Evolutionary conservation across 257 asterid genomes (phyloP).

Genomic region (Haberlea rhodopensis): DNA sequence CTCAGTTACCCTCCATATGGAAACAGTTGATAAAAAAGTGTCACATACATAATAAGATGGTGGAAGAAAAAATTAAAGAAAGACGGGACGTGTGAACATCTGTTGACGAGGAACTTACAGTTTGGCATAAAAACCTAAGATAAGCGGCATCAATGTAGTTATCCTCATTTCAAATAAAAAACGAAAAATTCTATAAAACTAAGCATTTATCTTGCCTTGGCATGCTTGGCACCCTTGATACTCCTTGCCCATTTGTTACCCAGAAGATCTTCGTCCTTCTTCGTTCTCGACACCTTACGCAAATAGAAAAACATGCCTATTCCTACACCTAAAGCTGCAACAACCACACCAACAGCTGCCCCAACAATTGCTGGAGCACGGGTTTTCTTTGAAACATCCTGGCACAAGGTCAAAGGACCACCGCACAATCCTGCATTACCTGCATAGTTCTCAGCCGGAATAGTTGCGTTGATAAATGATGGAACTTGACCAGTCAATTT

Average conservation of each 20-base stretch:
- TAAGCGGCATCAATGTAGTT: neutral
- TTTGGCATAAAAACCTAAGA: neutral
- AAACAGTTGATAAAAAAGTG: neutral
- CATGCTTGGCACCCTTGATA: slow-evolving; percentile 45
- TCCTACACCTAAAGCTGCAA: slow-evolving; percentile 37
- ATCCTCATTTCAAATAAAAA: neutral
- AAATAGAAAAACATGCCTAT: slow-evolving; percentile 30
- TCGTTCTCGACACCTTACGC: slow-evolving; percentile 38
- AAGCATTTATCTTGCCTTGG: slow-evolving; percentile 37
- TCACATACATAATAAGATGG: too few relatives aligned
- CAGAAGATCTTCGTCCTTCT: slow-evolving; percentile 47
- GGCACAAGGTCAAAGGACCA: slow-evolving; percentile 36
- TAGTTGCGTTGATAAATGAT: slow-evolving; percentile 6
- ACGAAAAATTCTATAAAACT: neutral
- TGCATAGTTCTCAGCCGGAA: slow-evolving; percentile 30
- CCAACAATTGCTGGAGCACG: slow-evolving; percentile 29
- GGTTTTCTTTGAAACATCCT: slow-evolving; percentile 17
- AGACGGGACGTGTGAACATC: too few relatives aligned
- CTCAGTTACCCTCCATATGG: neutral
- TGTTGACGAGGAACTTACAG: too few relatives aligned
- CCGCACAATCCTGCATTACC: slow-evolving; percentile 48
- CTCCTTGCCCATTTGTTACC: slow-evolving; percentile 59
- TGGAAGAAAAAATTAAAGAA: too few relatives aligned
- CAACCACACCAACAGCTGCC: slow-evolving; percentile 38
- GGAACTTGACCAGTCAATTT: slow-evolving; percentile 42